A percentile compares a stretch with the other conserved stretches of the same genome.
These are phyloP conservation scores for Phoma sp. DNA, from an alignment of 2,329 filamentous ascomycete genomes.

Conservation along the genomic window DNA sequence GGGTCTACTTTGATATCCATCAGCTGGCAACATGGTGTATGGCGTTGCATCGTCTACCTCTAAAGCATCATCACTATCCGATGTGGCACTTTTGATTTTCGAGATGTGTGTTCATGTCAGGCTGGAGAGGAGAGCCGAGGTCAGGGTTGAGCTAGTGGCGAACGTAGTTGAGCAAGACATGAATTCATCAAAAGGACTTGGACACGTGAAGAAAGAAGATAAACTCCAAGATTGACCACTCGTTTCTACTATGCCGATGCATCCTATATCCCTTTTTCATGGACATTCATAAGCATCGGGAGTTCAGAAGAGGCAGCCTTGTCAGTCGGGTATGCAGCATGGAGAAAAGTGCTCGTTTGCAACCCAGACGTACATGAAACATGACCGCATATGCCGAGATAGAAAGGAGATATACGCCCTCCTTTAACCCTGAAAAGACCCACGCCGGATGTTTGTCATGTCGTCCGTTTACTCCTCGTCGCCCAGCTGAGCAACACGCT, in stretches of 20 bases:
- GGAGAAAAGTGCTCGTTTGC: conserved; percentile 47
- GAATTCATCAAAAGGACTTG: conserved; percentile 14
- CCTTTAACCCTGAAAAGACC: conserved; percentile 51
- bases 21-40: not conserved
- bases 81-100: not conserved
- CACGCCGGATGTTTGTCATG: conserved; percentile 51
- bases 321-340: conserved; percentile 46
- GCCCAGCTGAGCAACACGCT: conserved; percentile 84
- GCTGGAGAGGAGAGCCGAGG: not conserved
- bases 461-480: conserved; percentile 60
- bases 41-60: not conserved
- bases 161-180: conserved; percentile 8
- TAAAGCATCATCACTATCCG: not conserved
- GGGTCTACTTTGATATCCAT: conserved; percentile 3
- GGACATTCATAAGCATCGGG: conserved; percentile 46
- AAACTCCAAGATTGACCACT: conserved; percentile 41
- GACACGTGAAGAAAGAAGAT: conserved; percentile 24
- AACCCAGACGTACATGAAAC: conserved; percentile 53
- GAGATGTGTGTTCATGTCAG: too few species aligned
- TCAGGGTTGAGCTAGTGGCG: conserved; percentile 6
- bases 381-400: conserved; percentile 53
- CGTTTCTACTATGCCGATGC: conserved; percentile 44
- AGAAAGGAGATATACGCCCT: conserved; percentile 49
- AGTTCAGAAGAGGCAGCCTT: conserved; percentile 42
- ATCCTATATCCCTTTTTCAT: conserved; percentile 43